Evolutionary conservation across 768 basidiomycete genomes (phyloP), one percentile per base, ranked within the genome.

Genomic region (Podaxis pistillaris): DNA sequence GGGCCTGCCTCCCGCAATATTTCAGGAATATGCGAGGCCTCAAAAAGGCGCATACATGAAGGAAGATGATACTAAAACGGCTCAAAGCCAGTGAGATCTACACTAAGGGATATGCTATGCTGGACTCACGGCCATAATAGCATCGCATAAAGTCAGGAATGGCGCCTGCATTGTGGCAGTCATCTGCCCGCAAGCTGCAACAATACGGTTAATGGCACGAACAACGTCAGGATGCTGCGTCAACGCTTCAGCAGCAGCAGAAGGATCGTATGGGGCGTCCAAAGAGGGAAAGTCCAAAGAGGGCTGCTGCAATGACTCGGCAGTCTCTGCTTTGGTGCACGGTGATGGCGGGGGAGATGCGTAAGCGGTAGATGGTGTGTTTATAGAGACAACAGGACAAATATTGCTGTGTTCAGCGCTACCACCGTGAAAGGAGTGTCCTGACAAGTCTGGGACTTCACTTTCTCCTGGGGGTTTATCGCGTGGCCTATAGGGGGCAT

Each of bases 71-170:
- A 91, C 88, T 91, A 61, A n/a, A 58, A 41, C 58, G 41, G 24
- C 60, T 64, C 49, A 22, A 19, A 55, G 44, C 51, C 19, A 54
- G 36, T 61, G 22, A 63, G 44, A 28, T 24, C 22, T n/a, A 57
- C n/a, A 3, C 54, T 36, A 36, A 36, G 47, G 55, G 37, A 44
- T 24, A 38, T 60, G 11, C 62, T 24, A 38, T 60, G 11, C 62
- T 54, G 53, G 4, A 19, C 87, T 64, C 67, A 91, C 90, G 44
- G 80, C 83, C 86, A 90, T 88, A 15, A 79, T 73, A 2, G 88
- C 88, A 70, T 91, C 90, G 67, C 88, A 90, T 7, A 92, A 74
- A n/a, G 83, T 82, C 33, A 89, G 74, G 71, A 91, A 90, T 30
- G 90, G 89, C 4, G 76, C 75, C 68, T 90, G 88, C 19, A 90